A percentile compares a stretch with the other conserved stretches of the same genome.
Evolutionary conservation across 306 rosid species (phyloP).

Genomic region (Trifolium pratense): DNA sequence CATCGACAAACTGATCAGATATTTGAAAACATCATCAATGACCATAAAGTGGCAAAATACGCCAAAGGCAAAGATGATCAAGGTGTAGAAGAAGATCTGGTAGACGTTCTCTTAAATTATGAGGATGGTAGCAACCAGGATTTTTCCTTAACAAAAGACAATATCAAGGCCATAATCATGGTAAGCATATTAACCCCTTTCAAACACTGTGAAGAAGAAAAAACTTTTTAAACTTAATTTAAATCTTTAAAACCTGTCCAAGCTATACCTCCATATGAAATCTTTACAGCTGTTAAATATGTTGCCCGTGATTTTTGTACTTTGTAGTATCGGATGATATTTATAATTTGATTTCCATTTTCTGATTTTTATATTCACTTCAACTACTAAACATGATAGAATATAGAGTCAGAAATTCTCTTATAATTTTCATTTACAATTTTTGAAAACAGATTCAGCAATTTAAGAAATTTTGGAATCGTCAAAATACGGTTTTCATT

Average conservation of each 20-base stretch:
- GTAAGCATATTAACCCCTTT: neutral
- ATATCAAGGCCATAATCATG: constrained; percentile 4
- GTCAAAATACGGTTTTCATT: too few species aligned
- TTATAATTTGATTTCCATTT: too few species aligned
- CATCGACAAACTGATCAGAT: neutral
- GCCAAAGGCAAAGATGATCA: neutral
- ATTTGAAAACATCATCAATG: constrained; percentile 35
- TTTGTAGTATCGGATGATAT: neutral
- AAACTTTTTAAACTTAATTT: too few species aligned
- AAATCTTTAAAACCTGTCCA: too few species aligned
- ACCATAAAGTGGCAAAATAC: neutral
- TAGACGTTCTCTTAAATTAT: neutral
- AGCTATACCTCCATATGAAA: neutral
- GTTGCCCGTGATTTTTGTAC: neutral
- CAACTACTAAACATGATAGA: too few species aligned
- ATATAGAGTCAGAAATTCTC: too few species aligned
- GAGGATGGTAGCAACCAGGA: neutral
- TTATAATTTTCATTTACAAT: too few species aligned
- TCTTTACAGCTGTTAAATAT: neutral
- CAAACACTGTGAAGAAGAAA: neutral
- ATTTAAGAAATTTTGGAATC: too few species aligned
- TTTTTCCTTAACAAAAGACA: constrained; percentile 11
- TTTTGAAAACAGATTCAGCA: too few species aligned
- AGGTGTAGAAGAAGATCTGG: constrained; percentile 10
- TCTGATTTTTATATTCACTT: too few species aligned